These are phyloP conservation scores for Dendrobium chrysotoxum DNA, from an alignment of 106 monocot species.

Conservation along the genomic window DNA sequence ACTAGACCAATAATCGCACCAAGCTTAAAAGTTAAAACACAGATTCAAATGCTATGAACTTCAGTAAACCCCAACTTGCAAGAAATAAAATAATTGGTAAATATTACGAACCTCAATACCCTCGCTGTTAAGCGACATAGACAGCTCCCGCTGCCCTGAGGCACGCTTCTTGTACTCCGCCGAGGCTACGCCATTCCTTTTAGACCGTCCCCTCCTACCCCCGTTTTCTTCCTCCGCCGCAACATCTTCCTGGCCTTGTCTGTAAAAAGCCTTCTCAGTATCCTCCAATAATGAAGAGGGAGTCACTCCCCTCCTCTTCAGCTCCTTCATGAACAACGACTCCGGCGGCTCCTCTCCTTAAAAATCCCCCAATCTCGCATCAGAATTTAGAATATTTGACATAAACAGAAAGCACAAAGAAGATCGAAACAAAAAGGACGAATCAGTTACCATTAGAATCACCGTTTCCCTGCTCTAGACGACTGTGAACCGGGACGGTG, in stretches of 20 bases:
- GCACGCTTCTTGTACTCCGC: slow-evolving; percentile 19
- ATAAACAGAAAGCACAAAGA: background rate
- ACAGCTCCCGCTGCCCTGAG: slow-evolving; percentile 29
- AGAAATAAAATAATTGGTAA: background rate
- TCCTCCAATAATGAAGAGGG: slow-evolving; percentile 50
- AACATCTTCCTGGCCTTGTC: background rate
- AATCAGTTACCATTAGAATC: slow-evolving; percentile 26
- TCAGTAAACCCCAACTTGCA: background rate
- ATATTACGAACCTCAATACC: slow-evolving; percentile 51
- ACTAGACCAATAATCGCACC: background rate
- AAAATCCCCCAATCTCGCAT: background rate
- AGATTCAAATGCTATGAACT: background rate
- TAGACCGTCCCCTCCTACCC: slow-evolving; percentile 6
- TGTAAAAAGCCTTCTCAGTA: slow-evolving; percentile 5
- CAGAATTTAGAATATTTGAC: background rate
- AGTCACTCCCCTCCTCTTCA: slow-evolving; percentile 79
- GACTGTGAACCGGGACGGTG: slow-evolving; percentile 20
- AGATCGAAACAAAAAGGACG: background rate
- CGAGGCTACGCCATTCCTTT: slow-evolving; percentile 25
- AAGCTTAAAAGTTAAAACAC: background rate
- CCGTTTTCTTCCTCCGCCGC: slow-evolving; percentile 15
- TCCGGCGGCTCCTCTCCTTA: slow-evolving; percentile 70
- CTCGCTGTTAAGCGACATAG: slow-evolving; percentile 67
- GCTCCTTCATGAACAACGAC: slow-evolving; percentile 86
- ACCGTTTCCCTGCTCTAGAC: slow-evolving; percentile 18